Evolutionary conservation across 768 basidiomycete species (phyloP), one percentile per base, ranked within the genome.

Genomic region (Boletus rubroflammeus): DNA sequence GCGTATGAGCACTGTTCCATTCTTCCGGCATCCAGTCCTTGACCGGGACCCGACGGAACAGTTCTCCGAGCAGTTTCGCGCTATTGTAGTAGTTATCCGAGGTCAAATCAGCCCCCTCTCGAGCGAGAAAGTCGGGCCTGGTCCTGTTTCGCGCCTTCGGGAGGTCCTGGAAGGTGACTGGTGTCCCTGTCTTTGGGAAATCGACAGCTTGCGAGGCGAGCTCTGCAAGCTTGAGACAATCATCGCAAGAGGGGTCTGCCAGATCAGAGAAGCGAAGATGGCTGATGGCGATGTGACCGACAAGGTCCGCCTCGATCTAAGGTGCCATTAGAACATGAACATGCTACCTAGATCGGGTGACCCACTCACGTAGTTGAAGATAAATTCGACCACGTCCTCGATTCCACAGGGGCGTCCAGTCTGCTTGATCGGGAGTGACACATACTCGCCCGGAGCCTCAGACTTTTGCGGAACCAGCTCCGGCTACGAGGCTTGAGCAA

Each of bases 151-250:
- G 65, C 3, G 59, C 56, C 55, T 17, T 65, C 2, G 79, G 78
- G 2, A 80, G 58, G 25, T 64, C 55, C 25, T 49, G 53, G 46
- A 72, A 70, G 43, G 52, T 60, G 31, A 79, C 79, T 15, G 78
- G 62, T 2, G 72, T 70, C 5, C 78, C 78, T 5, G 72, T 75
- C 51, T 80, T 80, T 0, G 69, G 73, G 43, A 76, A 80, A 62
- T 80, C 78, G 2, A 80, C 78, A 5, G 78, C 78, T 51, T 76
- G 73, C 0, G 76, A 77, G 6, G 78, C 78, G 1, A 73, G 60
- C 55, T 75, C 68, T 2, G 81, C 81, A 11, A 81, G 64, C 39
- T 32, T 59, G 17, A 78, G 56, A 52, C 81, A 81, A 3, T 73
- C 66, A 0, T 3, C 0, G 26, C 73, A 74, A 19, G 60, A 65